A percentile compares a stretch with the other conserved stretches of the same genome.
Conservation (phyloP, 495 filamentous ascomycete genomes). For the Zalerion maritima region DNA sequence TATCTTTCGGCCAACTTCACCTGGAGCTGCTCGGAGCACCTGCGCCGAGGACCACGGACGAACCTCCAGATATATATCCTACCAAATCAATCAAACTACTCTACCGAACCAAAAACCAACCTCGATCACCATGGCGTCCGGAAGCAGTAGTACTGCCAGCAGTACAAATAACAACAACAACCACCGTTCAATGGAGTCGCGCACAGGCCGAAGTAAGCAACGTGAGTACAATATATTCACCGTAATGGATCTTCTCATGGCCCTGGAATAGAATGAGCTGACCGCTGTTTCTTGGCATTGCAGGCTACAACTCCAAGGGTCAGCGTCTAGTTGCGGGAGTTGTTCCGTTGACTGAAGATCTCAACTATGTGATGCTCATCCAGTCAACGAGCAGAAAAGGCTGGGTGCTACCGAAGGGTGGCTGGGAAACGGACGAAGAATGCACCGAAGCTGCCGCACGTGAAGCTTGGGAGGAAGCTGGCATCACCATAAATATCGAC, state of each 20-base stretch:
- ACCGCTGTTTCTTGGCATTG: conserved; percentile 25
- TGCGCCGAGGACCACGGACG: too few relatives aligned
- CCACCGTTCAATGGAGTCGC: conserved; percentile 61
- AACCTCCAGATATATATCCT: too few relatives aligned
- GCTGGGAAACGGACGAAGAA: conserved; percentile 89
- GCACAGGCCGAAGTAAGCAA: conserved; percentile 61
- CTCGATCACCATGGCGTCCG: conserved; percentile 39
- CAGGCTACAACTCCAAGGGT: conserved; percentile 83
- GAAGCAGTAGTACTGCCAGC: too few relatives aligned
- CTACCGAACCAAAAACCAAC: too few relatives aligned
- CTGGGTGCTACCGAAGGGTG: conserved; percentile 96
- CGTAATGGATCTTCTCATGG: conserved; percentile 8
- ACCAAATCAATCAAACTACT: too few relatives aligned
- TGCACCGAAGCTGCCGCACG: conserved; percentile 42
- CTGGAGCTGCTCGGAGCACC: too few relatives aligned
- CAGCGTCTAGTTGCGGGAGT: conserved; percentile 92
- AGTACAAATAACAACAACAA: conserved; percentile 20
- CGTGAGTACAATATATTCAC: conserved; percentile 42
- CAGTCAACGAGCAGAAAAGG: conserved; percentile 73
- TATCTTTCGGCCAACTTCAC: too few relatives aligned
- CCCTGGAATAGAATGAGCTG: too few relatives aligned
- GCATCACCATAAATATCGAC: conserved; percentile 67
- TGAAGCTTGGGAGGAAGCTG: conserved; percentile 97
- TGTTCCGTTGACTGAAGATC: conserved; percentile 51
- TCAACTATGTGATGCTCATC: conserved; percentile 77